These are phyloP conservation scores for Saccharomycopsis olivae DNA, from an alignment of 805 yeast species.

Conservation along the genomic window DNA sequence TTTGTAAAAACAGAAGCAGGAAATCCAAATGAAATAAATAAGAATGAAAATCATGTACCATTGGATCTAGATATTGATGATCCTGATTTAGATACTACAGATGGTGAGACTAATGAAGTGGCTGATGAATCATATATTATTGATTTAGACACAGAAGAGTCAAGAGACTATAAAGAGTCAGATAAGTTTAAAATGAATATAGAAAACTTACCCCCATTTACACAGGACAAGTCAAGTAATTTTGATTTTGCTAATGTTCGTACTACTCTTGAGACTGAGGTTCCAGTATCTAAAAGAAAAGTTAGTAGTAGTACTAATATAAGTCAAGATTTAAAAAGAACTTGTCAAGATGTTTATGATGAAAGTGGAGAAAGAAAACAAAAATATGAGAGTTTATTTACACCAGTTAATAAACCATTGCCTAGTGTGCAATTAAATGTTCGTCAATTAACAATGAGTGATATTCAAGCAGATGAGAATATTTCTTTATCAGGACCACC, in stretches of 20 bases:
- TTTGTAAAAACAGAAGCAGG: too few relatives aligned
- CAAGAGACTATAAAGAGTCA: background rate
- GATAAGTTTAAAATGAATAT: background rate
- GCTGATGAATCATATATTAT: too few relatives aligned
- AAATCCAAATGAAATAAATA: too few relatives aligned
- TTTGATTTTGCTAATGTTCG: slow-evolving; percentile 7
- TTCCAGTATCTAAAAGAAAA: background rate
- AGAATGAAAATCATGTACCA: too few relatives aligned
- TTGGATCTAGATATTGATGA: too few relatives aligned
- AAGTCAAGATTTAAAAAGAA: background rate
- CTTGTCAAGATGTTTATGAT: background rate
- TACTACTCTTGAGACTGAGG: slow-evolving; percentile 5
- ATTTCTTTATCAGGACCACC: slow-evolving; percentile 6
- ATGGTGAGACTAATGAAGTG: too few relatives aligned
- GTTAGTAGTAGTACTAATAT: background rate
- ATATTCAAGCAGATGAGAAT: slow-evolving; percentile 4
- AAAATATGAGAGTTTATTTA: slow-evolving; percentile 10
- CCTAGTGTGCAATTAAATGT: background rate
- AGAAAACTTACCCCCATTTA: slow-evolving; percentile 14
- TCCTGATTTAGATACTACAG: slow-evolving; percentile 3
- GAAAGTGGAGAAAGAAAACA: background rate
- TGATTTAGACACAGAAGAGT: too few relatives aligned
- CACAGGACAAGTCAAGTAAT: slow-evolving; percentile 11
- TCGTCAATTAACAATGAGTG: background rate
- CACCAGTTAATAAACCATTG: slow-evolving; percentile 15